These are phyloP conservation scores for Zygosaccharomyces kombuchaensis DNA, from an alignment of 805 yeast genomes.

Conservation along the genomic window DNA sequence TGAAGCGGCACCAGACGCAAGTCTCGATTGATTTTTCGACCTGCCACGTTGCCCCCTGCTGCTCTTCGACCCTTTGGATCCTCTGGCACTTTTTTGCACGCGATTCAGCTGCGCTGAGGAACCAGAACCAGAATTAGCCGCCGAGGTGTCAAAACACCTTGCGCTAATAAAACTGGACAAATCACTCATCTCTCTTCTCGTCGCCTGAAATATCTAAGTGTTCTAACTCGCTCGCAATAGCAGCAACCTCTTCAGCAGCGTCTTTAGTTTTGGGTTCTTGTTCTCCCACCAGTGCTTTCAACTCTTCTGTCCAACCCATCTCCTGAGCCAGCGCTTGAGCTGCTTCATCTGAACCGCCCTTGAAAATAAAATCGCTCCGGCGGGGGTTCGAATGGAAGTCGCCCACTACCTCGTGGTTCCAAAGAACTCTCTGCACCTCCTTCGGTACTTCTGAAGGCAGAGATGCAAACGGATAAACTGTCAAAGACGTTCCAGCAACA, in stretches of 20 bases:
- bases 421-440: conserved; percentile 52
- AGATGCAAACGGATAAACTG: conserved; percentile 87
- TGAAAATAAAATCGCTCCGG: conserved; percentile 52
- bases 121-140: conserved; percentile 8
- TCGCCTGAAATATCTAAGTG: conserved; percentile 11
- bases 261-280: conserved; percentile 4
- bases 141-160: conserved; percentile 12
- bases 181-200: conserved; percentile 12
- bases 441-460: conserved; percentile 62
- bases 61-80: neutral
- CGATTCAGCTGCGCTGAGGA: neutral
- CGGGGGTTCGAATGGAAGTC: conserved; percentile 54
- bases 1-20: neutral
- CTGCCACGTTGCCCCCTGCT: neutral
- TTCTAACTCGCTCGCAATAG: conserved; percentile 14
- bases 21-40: neutral
- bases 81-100: neutral
- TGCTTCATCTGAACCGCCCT: conserved; percentile 64
- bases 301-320: conserved; percentile 63
- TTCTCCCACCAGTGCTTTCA: conserved; percentile 39
- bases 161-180: conserved; percentile 18
- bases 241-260: conserved; percentile 10
- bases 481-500: conserved; percentile 88
- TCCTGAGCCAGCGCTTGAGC: conserved; percentile 49
- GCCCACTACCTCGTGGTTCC: conserved; percentile 78